A percentile compares a stretch with the other conserved stretches of the same genome.
These are phyloP conservation scores for Salinomyces thailandicus DNA, from an alignment of 2,329 filamentous ascomycete species.

Conservation along the genomic window DNA sequence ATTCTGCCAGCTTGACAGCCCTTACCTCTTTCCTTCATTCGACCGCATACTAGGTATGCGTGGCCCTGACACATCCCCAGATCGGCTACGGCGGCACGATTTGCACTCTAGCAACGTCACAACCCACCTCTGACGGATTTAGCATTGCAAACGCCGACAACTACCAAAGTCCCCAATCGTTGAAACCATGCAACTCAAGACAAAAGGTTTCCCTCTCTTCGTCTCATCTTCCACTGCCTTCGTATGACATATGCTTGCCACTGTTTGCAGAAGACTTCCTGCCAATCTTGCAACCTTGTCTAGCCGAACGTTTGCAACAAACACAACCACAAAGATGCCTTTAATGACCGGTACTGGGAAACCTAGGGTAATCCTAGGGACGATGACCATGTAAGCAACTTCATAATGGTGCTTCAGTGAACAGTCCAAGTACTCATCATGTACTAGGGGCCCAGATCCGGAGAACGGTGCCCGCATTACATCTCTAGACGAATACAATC, in stretches of 20 bases:
- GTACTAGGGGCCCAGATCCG: slow-evolving; percentile 41
- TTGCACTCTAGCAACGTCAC: neutral
- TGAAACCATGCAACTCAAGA: neutral
- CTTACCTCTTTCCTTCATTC: too few species aligned
- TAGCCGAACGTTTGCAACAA: neutral
- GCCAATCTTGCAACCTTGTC: too few species aligned
- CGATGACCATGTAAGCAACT: slow-evolving; percentile 50
- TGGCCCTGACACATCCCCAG: too few species aligned
- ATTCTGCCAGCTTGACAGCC: too few species aligned
- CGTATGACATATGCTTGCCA: too few species aligned
- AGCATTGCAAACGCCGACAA: neutral
- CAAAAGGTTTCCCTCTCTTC: neutral
- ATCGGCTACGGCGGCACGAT: too few species aligned
- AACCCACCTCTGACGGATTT: neutral
- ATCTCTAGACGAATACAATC: slow-evolving; percentile 56
- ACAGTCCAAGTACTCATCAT: neutral
- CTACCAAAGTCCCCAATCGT: neutral
- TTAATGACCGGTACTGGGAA: slow-evolving; percentile 38
- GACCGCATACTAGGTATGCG: too few species aligned
- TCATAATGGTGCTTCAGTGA: too few species aligned
- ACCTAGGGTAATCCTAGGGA: slow-evolving; percentile 58
- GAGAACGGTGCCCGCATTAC: slow-evolving; percentile 61
- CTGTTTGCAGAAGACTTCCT: too few species aligned
- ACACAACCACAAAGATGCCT: slow-evolving; percentile 26
- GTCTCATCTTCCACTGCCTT: too few species aligned